Evolutionary conservation across 805 yeast genomes (phyloP).

Genomic region (Candida hungchunana): DNA sequence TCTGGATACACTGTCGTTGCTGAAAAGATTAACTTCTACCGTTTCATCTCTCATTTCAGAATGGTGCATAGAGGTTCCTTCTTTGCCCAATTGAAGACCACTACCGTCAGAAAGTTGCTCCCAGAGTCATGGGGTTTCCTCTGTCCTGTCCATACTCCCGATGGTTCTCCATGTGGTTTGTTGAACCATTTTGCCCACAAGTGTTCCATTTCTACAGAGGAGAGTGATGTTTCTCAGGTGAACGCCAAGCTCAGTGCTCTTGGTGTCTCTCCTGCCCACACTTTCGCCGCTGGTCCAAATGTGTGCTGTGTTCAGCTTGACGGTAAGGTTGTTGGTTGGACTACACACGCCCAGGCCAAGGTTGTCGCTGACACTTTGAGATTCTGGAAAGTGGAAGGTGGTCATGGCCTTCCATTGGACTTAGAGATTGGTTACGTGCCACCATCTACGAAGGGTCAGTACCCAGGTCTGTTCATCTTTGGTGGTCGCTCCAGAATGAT

Average conservation of each 20-base stretch:
- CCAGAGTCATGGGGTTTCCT: slow-evolving; percentile 99
- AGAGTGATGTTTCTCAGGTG: slow-evolving; percentile 68
- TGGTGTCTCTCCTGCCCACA: slow-evolving; percentile 78
- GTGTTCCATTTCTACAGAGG: slow-evolving; percentile 78
- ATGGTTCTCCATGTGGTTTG: slow-evolving; percentile 99
- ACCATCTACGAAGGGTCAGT: slow-evolving; percentile 93
- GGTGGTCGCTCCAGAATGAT: slow-evolving; percentile 94
- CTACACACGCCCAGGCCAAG: slow-evolving; percentile 82
- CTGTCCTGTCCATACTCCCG: slow-evolving; percentile 99
- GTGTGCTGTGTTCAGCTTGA: slow-evolving; percentile 90
- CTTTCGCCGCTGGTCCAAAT: slow-evolving; percentile 83
- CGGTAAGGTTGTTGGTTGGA: slow-evolving; percentile 92
- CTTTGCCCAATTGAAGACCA: slow-evolving; percentile 96
- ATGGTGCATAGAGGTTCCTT: slow-evolving; percentile 99
- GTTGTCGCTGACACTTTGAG: slow-evolving; percentile 86
- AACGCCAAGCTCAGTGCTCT: slow-evolving; percentile 61
- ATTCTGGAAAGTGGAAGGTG: slow-evolving; percentile 86
- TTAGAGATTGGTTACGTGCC: slow-evolving; percentile 95
- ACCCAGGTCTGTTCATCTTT: slow-evolving; percentile 90
- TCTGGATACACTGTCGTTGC: slow-evolving; percentile 98
- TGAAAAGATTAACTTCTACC: slow-evolving; percentile 94
- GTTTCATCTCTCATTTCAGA: slow-evolving; percentile 97
- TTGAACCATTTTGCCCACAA: slow-evolving; percentile 95
- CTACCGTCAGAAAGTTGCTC: slow-evolving; percentile 90
- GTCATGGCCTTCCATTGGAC: slow-evolving; percentile 73